Conservation (phyloP, 1,284 basidiomycete species). For the Hemileia vastatrix region DNA sequence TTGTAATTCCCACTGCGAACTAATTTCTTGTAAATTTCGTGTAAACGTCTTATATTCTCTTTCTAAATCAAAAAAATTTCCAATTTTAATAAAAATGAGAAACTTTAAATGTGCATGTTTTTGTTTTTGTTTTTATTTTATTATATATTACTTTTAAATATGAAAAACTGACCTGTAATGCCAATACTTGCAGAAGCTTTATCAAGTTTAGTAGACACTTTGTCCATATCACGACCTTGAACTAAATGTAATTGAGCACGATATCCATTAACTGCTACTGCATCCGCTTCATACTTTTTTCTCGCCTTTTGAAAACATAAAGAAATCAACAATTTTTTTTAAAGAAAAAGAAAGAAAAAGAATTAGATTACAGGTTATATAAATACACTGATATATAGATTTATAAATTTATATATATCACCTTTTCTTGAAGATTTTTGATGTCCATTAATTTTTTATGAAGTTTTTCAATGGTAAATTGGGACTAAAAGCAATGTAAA, state of each 20-base stretch:
- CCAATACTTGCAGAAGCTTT: constrained; percentile 79
- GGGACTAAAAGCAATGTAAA: too few species aligned
- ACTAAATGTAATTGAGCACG: constrained; percentile 85
- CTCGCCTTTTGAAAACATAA: too few species aligned
- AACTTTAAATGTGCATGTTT: too few species aligned
- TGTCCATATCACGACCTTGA: constrained; percentile 89
- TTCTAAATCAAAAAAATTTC: too few species aligned
- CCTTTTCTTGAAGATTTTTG: constrained; percentile 70
- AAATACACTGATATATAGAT: too few species aligned
- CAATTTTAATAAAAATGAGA: constrained; percentile 36
- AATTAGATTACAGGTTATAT: too few species aligned
- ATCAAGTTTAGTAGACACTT: constrained; percentile 75
- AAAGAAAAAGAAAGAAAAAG: too few species aligned
- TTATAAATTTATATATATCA: too few species aligned
- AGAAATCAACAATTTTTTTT: too few species aligned
- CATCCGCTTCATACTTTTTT: constrained; percentile 89
- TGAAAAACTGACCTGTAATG: constrained; percentile 58
- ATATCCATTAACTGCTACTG: constrained; percentile 86
- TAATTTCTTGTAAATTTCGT: constrained; percentile 7
- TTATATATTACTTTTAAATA: too few species aligned
- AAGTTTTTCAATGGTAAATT: constrained; percentile 69
- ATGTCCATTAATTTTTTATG: constrained; percentile 72
- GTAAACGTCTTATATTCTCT: constrained; percentile 13
- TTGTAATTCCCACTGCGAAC: constrained; percentile 14
- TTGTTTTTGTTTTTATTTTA: too few species aligned